A percentile compares a stretch with the other conserved stretches of the same genome.
These are phyloP conservation scores for Umbelopsis sp. DNA, from an alignment of 192 early-diverging fungal genomes.

Conservation along the genomic window DNA sequence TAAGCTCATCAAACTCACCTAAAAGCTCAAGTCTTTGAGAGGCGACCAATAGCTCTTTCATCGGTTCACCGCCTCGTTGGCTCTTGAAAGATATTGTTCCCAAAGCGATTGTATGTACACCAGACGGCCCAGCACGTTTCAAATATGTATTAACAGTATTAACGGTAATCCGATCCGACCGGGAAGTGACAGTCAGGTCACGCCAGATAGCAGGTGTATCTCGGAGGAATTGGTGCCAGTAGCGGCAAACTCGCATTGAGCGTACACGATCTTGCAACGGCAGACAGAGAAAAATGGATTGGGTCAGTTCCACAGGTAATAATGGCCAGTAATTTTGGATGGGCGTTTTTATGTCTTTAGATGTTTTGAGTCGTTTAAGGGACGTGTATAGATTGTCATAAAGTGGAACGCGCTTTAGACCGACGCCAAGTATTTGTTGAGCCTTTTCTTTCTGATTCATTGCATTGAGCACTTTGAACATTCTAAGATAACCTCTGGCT, in stretches of 20 bases:
- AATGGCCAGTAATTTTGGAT: neutral
- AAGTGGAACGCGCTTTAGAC: neutral
- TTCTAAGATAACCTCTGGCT: conserved; percentile 21
- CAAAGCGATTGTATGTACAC: neutral
- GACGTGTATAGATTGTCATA: neutral
- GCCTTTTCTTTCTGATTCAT: conserved; percentile 1
- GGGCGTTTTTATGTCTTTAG: neutral
- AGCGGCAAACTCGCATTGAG: neutral
- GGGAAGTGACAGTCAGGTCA: neutral
- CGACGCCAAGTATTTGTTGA: neutral
- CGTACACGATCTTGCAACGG: neutral
- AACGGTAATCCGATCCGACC: neutral
- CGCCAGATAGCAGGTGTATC: neutral
- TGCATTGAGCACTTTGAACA: neutral
- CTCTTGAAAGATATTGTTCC: neutral
- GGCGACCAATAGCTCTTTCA: too few species aligned
- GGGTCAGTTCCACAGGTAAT: neutral
- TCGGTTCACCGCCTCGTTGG: neutral
- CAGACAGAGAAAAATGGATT: neutral
- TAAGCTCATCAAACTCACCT: neutral
- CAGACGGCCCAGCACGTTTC: neutral
- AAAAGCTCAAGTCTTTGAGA: neutral
- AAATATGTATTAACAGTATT: neutral
- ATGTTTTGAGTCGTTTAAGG: neutral
- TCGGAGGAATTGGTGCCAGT: neutral